Percentiles rank a stretch among this genome's conserved stretches.
These are phyloP conservation scores for Testicularia cyperi DNA, from an alignment of 1,284 basidiomycete species.

Conservation along the genomic window DNA sequence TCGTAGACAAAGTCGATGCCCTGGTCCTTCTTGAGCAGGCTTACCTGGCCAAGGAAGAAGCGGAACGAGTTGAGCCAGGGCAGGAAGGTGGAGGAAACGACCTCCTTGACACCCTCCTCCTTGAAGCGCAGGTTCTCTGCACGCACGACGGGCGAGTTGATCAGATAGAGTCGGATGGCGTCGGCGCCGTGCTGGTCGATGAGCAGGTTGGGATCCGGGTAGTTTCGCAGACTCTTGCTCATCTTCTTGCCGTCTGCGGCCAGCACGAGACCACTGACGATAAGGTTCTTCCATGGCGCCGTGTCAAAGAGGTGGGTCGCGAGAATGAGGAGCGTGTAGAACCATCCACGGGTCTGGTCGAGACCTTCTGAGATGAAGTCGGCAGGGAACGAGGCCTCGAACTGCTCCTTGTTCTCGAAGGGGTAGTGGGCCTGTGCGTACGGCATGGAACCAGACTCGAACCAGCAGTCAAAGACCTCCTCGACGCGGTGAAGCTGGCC, in stretches of 20 bases:
- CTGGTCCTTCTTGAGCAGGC: constrained; percentile 79
- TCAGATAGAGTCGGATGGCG: constrained; percentile 94
- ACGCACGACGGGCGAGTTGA: constrained; percentile 97
- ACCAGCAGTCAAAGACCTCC: constrained; percentile 99
- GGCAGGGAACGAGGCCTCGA: constrained; percentile 84
- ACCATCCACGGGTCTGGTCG: constrained; percentile 78
- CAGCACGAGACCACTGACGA: constrained; percentile 91
- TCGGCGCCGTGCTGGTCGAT: constrained; percentile 93
- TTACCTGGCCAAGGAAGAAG: constrained; percentile 96
- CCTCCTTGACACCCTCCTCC: constrained; percentile 95
- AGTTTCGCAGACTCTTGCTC: constrained; percentile 97
- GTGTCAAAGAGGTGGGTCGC: constrained; percentile 89
- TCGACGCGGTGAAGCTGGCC: constrained; percentile 84
- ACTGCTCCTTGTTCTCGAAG: constrained; percentile 88
- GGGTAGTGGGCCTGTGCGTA: constrained; percentile 98
- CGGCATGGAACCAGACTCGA: constrained; percentile 99
- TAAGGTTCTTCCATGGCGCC: constrained; percentile 98
- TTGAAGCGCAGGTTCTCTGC: constrained; percentile 97
- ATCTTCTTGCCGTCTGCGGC: constrained; percentile 99
- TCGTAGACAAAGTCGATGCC: constrained; percentile 83
- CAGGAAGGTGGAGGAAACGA: constrained; percentile 87
- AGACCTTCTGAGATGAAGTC: constrained; percentile 96
- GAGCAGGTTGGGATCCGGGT: constrained; percentile 92
- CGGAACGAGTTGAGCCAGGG: constrained; percentile 99
- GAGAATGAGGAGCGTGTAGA: constrained; percentile 95